Base-by-base conservation (phyloP, 129 eudicot species). In the Flaveria bidentis region DNA sequence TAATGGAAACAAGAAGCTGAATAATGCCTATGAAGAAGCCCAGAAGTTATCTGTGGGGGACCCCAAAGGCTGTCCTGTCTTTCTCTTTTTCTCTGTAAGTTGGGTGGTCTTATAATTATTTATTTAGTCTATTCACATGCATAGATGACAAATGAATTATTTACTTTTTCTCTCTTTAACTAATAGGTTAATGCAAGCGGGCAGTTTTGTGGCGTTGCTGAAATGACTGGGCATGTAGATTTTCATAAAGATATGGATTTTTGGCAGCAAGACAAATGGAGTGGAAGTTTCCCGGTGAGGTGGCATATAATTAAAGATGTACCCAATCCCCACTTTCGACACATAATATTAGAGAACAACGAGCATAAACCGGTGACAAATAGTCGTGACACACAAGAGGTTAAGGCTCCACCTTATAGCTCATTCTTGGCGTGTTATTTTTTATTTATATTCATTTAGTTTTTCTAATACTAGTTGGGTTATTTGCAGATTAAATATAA, bases 191-290 rank as follows among this genome's bases (percentile, higher is more conserved):
- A 94, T 84, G 93, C 97, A 42, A 91, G 99, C 81, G 99, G 98
- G 66, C 99, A 91, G 82, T 94, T 86, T 78, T 89, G 97, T 82
- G 99, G 99, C 16, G 90, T 94, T 50, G 97, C 99, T 58, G 99
- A 94, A 83, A 94, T 94, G 99, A 88, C 72, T 47, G 97, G 97
- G 16, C 85, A 85, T 39, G 99, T 94, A 53, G 92, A 94, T 68
- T 94, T 94, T 45, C 76, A 89, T 60, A 87, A 82, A 33, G 92
- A 91, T 84, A 94, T 94, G 99, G 99, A 94, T 80, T 94, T 94
- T 82, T 94, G 99, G 99, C 99, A 94, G 92, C 99, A 94, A 85
- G 99, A 94, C 71, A 94, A 94, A 84, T 94, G 99, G 99, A 84
- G 88, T 72, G 97, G 97, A 42, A 85, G 99, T 81, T 94, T 94